phyloP scores from a whole-genome alignment of 2,329 filamentous ascomycete species.

The Clarireedia sp. region DNA sequence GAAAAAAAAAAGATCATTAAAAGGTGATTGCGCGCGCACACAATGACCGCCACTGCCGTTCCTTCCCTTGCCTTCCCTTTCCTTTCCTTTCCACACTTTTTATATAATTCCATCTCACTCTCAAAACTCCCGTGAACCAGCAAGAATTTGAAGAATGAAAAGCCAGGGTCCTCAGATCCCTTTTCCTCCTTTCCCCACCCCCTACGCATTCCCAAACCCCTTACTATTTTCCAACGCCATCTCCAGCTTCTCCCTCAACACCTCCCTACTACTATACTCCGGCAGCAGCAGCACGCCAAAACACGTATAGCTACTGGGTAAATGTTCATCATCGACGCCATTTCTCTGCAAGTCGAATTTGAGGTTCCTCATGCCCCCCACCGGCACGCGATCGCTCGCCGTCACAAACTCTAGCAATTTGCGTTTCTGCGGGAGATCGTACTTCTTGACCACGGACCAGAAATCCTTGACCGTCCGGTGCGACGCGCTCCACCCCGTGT shows the following conservation, averaged over 20 bases:
- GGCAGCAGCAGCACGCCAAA: constrained; percentile 84
- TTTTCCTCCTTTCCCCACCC: background rate
- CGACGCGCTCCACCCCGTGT: constrained; percentile 69
- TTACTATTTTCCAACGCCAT: constrained; percentile 82
- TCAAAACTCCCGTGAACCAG: too few species aligned
- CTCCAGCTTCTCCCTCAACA: constrained; percentile 65
- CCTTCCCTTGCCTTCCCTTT: too few species aligned
- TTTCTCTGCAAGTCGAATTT: constrained; percentile 79
- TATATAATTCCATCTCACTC: too few species aligned
- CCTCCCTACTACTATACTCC: constrained; percentile 65
- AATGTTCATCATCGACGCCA: constrained; percentile 51
- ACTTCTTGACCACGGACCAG: constrained; percentile 70
- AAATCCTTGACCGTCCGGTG: constrained; percentile 70
- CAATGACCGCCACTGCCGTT: too few species aligned
- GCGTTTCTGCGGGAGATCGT: constrained; percentile 60
- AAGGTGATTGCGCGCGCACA: too few species aligned
- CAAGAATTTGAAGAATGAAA: too few species aligned
- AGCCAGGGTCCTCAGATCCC: too few species aligned
- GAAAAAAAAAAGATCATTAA: too few species aligned
- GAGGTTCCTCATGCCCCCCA: constrained; percentile 74
- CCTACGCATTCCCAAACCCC: constrained; percentile 76
- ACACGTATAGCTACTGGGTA: constrained; percentile 89
- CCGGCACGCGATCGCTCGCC: constrained; percentile 80
- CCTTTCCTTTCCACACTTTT: too few species aligned
- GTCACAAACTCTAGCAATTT: constrained; percentile 90